Conservation (phyloP, 2,329 filamentous ascomycete genomes). For the Apiospora rasikravindrae region DNA sequence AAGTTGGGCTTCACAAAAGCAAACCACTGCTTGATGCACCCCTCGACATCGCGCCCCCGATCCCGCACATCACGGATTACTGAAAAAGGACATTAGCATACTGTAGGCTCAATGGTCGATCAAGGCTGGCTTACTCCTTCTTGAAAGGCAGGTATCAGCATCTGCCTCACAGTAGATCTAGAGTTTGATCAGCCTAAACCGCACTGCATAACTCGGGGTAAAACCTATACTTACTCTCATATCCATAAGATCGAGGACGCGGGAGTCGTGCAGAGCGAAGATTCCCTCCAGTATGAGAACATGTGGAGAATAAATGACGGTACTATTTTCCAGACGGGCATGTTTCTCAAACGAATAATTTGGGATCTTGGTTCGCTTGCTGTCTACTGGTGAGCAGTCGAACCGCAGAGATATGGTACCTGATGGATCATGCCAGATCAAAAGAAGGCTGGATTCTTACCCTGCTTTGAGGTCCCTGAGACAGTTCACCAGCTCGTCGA, state of each 20-base stretch:
- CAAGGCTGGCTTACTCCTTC: constrained; percentile 67
- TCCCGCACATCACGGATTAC: constrained; percentile 88
- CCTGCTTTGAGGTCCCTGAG: constrained; percentile 88
- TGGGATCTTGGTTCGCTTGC: constrained; percentile 87
- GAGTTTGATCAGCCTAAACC: constrained; percentile 22
- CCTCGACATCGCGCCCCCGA: constrained; percentile 88
- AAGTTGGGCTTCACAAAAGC: constrained; percentile 96
- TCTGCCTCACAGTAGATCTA: constrained; percentile 97
- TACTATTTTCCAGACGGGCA: constrained; percentile 71
- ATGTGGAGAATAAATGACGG: constrained; percentile 93
- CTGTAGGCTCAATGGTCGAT: too few relatives aligned
- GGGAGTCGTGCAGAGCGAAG: constrained; percentile 87
- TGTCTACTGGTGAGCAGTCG: constrained; percentile 41
- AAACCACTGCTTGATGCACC: constrained; percentile 99
- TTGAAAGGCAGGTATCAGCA: constrained; percentile 87
- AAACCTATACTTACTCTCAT: constrained; percentile 67
- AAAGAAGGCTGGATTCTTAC: constrained; percentile 55
- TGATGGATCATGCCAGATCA: neutral
- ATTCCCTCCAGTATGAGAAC: constrained; percentile 96
- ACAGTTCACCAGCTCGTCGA: constrained; percentile 82
- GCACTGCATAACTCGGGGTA: neutral
- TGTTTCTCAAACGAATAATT: constrained; percentile 96
- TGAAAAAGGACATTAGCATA: neutral
- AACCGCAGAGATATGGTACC: neutral
- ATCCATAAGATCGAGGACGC: constrained; percentile 85